A percentile compares a stretch with the other conserved stretches of the same genome.
phyloP scores from a whole-genome alignment of 768 basidiomycete species.

The Suillus bovinus region DNA sequence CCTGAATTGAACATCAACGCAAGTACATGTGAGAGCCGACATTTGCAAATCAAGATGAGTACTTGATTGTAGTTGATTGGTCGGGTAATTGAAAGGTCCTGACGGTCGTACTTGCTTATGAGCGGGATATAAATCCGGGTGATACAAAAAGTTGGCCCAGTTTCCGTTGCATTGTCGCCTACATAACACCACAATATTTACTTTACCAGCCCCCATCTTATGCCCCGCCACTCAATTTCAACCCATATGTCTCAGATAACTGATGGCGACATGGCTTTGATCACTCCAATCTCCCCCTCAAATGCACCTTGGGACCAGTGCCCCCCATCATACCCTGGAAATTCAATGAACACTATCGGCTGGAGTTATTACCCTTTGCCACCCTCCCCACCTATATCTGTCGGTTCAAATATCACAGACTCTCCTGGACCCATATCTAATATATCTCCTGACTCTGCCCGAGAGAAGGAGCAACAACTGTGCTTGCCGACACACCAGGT shows the following conservation, averaged over 20 bases:
- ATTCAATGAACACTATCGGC: conserved; percentile 39
- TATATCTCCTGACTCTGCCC: conserved; percentile 42
- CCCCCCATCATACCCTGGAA: conserved; percentile 36
- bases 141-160: conserved; percentile 18
- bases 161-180: conserved; percentile 17
- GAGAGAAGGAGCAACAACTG: conserved; percentile 47
- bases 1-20: conserved; percentile 28
- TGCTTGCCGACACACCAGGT: conserved; percentile 74
- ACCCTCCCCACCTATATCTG: conserved; percentile 49
- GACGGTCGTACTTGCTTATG: conserved; percentile 29
- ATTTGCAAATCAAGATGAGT: conserved; percentile 34
- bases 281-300: conserved; percentile 46
- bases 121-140: conserved; percentile 34
- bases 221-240: conserved; percentile 32
- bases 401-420: conserved; percentile 42
- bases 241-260: conserved; percentile 60
- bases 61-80: conserved; percentile 31
- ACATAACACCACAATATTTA: conserved; percentile 12
- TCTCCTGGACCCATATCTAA: conserved; percentile 47
- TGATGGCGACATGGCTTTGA: conserved; percentile 55
- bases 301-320: conserved; percentile 53
- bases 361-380: conserved; percentile 51
- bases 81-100: conserved; percentile 25
- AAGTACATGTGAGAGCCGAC: conserved; percentile 31
- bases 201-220: conserved; percentile 13